A percentile compares a stretch with the other conserved stretches of the same genome.
These are phyloP conservation scores for Ailanthus altissimus DNA, from an alignment of 345 rosid genomes.

Conservation along the genomic window DNA sequence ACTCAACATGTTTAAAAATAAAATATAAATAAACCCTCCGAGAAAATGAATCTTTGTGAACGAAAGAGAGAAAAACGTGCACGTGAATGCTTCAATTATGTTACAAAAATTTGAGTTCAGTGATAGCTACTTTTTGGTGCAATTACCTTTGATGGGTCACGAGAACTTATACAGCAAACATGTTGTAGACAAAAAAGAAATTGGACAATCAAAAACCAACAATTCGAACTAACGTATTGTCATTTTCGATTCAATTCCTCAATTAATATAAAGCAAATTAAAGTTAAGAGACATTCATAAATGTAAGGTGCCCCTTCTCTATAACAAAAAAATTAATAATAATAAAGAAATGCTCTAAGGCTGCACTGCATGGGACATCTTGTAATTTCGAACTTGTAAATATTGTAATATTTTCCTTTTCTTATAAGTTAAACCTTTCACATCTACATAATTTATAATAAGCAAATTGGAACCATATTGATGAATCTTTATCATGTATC, in stretches of 20 bases:
- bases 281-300: neutral
- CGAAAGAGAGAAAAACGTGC: neutral
- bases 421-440: too few relatives aligned
- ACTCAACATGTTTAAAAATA: too few relatives aligned
- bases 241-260: conserved; percentile 6
- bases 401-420: too few relatives aligned
- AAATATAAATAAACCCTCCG: neutral
- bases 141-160: neutral
- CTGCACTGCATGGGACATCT: neutral
- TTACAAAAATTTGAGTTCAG: neutral
- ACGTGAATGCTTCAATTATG: neutral
- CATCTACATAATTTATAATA: too few relatives aligned
- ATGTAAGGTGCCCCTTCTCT: neutral
- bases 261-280: neutral
- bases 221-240: neutral
- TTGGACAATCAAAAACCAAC: neutral
- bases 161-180: neutral
- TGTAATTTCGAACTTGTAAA: neutral
- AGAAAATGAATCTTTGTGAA: too few relatives aligned
- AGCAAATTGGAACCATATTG: too few relatives aligned
- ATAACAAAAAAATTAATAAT: neutral
- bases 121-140: conserved; percentile 5
- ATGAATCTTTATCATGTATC: too few relatives aligned
- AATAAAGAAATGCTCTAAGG: neutral
- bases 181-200: neutral